phyloP scores from a whole-genome alignment of 345 rosid species.

The Salix udensis region DNA sequence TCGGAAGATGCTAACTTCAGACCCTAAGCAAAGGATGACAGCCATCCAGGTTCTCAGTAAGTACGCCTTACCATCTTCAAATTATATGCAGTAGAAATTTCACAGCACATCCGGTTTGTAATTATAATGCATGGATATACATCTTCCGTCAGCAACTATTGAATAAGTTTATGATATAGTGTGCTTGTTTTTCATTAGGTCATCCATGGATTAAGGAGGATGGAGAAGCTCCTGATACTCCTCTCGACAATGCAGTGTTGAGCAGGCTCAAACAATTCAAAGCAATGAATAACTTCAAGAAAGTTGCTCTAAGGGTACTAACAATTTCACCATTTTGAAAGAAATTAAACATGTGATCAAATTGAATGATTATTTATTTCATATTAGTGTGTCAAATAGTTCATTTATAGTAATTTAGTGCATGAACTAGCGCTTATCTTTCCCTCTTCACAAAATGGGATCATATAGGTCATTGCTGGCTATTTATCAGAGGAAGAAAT shows the following conservation, averaged over 20 bases:
- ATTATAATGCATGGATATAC: neutral
- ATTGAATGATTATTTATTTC: too few relatives aligned
- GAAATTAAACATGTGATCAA: neutral
- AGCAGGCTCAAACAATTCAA: slow-evolving; percentile 71
- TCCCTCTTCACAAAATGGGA: neutral
- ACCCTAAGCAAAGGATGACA: slow-evolving; percentile 82
- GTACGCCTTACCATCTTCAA: neutral
- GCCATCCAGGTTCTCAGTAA: slow-evolving; percentile 87
- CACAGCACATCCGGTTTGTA: neutral
- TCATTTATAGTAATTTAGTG: neutral
- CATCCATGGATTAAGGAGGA: slow-evolving; percentile 83
- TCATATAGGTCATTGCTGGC: slow-evolving; percentile 76
- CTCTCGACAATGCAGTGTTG: slow-evolving; percentile 72
- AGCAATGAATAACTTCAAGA: slow-evolving; percentile 74
- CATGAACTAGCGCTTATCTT: neutral
- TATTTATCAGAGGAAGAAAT: slow-evolving; percentile 96
- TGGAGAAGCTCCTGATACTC: slow-evolving; percentile 82
- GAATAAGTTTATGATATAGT: neutral
- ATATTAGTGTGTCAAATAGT: too few relatives aligned
- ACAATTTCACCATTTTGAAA: neutral
- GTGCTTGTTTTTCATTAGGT: slow-evolving; percentile 21
- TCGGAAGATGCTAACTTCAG: slow-evolving; percentile 80
- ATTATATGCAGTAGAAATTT: neutral
- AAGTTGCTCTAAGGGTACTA: slow-evolving; percentile 65
- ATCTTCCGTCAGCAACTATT: neutral